These are phyloP conservation scores for Metarhizium album DNA, from an alignment of 2,329 filamentous ascomycete species.

Conservation along the genomic window DNA sequence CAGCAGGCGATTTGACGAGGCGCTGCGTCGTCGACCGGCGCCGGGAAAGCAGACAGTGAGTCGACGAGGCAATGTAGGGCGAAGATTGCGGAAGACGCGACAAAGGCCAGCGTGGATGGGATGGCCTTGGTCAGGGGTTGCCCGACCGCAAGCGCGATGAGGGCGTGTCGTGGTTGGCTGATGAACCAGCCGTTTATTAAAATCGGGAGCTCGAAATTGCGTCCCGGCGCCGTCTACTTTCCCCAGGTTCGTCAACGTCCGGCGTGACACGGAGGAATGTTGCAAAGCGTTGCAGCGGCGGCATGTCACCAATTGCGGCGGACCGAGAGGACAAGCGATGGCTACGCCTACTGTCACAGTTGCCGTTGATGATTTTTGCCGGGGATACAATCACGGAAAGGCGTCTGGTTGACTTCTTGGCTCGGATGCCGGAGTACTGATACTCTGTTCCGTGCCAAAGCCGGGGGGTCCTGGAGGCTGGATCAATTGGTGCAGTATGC, in stretches of 20 bases:
- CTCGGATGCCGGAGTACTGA: too few species aligned
- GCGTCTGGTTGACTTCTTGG: too few species aligned
- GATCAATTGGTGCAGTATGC: neutral
- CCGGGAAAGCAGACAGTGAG: constrained; percentile 5
- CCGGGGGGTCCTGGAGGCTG: too few species aligned
- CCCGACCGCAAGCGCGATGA: constrained; percentile 1
- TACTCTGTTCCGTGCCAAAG: too few species aligned
- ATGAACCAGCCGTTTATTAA: neutral
- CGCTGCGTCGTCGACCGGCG: constrained; percentile 2
- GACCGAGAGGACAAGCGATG: neutral
- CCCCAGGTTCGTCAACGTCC: neutral
- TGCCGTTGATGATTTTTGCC: neutral
- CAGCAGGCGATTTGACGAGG: neutral
- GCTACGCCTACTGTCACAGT: neutral
- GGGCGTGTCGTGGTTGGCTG: constrained; percentile 2
- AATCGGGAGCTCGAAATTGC: constrained; percentile 4
- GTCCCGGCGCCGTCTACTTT: neutral
- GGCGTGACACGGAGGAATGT: neutral
- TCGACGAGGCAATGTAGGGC: constrained; percentile 2
- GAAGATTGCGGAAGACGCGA: constrained; percentile 2
- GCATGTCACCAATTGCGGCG: constrained; percentile 1
- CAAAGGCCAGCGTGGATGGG: constrained; percentile 7
- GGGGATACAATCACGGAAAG: too few species aligned
- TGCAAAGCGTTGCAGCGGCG: neutral
- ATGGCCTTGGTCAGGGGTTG: constrained; percentile 4